Base-by-base conservation (phyloP, 2,329 filamentous ascomycete species). In the Penicillium italicum region DNA sequence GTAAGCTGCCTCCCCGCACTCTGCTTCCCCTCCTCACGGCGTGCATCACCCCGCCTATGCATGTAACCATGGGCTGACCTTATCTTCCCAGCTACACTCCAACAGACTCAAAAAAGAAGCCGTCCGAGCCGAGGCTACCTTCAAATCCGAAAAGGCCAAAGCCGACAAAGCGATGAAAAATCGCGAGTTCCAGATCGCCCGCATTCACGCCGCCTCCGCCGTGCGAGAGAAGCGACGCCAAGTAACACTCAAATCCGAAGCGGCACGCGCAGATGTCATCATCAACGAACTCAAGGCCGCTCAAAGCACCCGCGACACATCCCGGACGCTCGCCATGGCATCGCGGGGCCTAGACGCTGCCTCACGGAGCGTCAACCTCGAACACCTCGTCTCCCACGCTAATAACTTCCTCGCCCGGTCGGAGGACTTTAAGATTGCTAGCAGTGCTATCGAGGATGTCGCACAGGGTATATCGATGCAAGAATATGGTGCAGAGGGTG, bases 61-160 rank as follows among this genome's bases (percentile, higher is more conserved):
- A 36, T 41, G 16, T 20, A 24, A 16, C 24, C 10, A 26, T 18
- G 16, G 16, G 28, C 40, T 51, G 43, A 53, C 37, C 45, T 14
- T 41, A 10, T 43, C 48, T 42, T 26, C 48, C 42, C 58, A 78
- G 76, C 69, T 79, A 55, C 77, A 78, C 55, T 77, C 74, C 41
- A 78, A 78, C 64, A 74, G 76, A 28, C 71, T 78, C 31, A 78
- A 77, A 55, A 76, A 78, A 63, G 76, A 79, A 66, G 76, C 77
- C 42, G 66, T 69, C 50, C 75, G 76, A 50, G 77, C 77, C 20
- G 76, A 78, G 63, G 63, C 74, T 24, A 77, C 76, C 47, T 76
- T 71, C 59, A 76, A 77, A 59, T 68, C 75, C n/a, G 76, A 79
- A 66, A 76, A 77, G 57, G 71, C 73, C 42, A 79, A 79, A 67